Conservation (phyloP, 345 rosid genomes). For the Pistacia integerrima region DNA sequence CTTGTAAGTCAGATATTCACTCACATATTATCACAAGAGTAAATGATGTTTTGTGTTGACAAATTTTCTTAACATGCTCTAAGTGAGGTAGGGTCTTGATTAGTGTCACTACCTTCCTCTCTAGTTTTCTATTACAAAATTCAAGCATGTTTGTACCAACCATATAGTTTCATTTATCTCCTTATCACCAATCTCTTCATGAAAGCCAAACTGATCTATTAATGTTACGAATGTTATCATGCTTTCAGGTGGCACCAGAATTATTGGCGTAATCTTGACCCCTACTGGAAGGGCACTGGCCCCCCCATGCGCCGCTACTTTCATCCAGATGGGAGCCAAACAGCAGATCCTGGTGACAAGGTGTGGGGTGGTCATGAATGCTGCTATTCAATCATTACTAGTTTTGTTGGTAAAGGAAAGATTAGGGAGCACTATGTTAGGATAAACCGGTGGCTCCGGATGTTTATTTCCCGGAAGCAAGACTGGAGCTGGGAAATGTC, state of each 20-base stretch:
- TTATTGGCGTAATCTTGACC: slow-evolving; percentile 65
- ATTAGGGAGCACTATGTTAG: slow-evolving; percentile 59
- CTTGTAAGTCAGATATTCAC: background rate
- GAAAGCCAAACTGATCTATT: background rate
- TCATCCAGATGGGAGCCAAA: slow-evolving; percentile 65
- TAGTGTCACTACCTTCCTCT: background rate
- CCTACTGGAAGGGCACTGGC: slow-evolving; percentile 53
- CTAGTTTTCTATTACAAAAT: background rate
- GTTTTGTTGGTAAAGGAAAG: slow-evolving; percentile 43
- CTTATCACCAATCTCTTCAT: background rate
- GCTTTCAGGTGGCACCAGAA: slow-evolving; percentile 53
- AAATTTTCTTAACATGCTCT: background rate
- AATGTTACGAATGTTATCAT: background rate
- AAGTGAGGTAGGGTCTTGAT: background rate
- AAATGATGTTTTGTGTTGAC: background rate
- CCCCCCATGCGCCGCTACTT: slow-evolving; percentile 59
- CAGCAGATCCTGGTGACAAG: slow-evolving; percentile 56
- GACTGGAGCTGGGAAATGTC: slow-evolving; percentile 81
- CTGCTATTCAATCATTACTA: slow-evolving; percentile 49
- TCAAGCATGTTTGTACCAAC: background rate
- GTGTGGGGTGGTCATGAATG: slow-evolving; percentile 74
- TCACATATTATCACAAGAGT: background rate
- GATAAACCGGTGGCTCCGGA: slow-evolving; percentile 57
- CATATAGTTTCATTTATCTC: no score
- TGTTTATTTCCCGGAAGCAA: slow-evolving; percentile 47